These are phyloP conservation scores for Inonotus hispidus DNA, from an alignment of 1,284 basidiomycete species.

Conservation along the genomic window DNA sequence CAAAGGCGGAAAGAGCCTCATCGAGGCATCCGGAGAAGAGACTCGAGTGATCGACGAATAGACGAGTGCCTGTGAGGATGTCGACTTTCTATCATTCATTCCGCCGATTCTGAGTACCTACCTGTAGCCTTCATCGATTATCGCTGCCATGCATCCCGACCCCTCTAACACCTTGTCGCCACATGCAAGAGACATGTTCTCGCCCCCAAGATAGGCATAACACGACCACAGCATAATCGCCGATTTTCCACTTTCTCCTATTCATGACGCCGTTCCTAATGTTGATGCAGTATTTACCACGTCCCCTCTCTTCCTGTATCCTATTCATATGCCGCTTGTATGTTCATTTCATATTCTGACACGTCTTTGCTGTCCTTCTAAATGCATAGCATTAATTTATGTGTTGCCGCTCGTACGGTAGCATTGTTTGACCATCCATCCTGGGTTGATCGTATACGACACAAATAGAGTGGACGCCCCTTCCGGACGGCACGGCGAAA, in stretches of 20 bases:
- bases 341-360: not conserved
- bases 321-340: not conserved
- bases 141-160: not conserved
- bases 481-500: too few species aligned
- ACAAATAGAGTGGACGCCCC: not conserved
- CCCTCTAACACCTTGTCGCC: not conserved
- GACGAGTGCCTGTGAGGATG: not conserved
- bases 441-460: not conserved
- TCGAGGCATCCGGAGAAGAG: slow-evolving; percentile 18
- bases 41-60: slow-evolving; percentile 4
- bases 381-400: not conserved
- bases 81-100: not conserved
- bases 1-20: slow-evolving; percentile 9
- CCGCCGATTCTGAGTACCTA: not conserved
- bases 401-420: not conserved
- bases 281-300: not conserved
- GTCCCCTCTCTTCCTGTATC: not conserved
- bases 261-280: too few species aligned
- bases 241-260: too few species aligned
- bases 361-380: not conserved
- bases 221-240: not conserved
- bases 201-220: not conserved
- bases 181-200: not conserved
- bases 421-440: too few species aligned
- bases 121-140: not conserved